A percentile compares a stretch with the other conserved stretches of the same genome.
Conservation (phyloP, 768 basidiomycete genomes). For the Pulveroboletus frians region DNA sequence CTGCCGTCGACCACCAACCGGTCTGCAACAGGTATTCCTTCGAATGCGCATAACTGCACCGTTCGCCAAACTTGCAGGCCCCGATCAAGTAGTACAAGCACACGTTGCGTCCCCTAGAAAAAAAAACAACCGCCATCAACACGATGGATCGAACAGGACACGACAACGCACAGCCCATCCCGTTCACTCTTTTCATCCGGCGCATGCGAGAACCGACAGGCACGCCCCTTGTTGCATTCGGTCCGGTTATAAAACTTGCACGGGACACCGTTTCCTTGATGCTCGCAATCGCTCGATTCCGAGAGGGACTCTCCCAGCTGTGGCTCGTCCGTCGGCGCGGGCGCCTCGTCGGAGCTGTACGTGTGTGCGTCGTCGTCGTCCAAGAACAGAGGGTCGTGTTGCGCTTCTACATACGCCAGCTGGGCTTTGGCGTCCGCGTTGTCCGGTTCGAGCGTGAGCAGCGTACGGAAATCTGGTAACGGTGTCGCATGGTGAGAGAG, state of each 20-base stretch:
- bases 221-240: constrained; percentile 39
- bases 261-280: constrained; percentile 46
- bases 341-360: constrained; percentile 14
- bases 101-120: constrained; percentile 53
- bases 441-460: too few species aligned
- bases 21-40: constrained; percentile 37
- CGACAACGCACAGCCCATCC: constrained; percentile 49
- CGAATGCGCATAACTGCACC: constrained; percentile 48
- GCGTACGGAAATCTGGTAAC: constrained; percentile 30
- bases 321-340: constrained; percentile 23
- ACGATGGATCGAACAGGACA: neutral
- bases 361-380: too few species aligned
- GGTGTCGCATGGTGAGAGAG: neutral
- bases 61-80: constrained; percentile 35
- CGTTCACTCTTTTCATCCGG: constrained; percentile 52
- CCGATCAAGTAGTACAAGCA: constrained; percentile 40
- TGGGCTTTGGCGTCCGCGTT: too few species aligned
- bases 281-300: constrained; percentile 51
- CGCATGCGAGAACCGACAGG: constrained; percentile 48
- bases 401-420: too few species aligned
- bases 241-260: constrained; percentile 56
- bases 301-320: constrained; percentile 39
- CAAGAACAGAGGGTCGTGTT: too few species aligned
- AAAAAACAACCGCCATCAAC: neutral
- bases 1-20: constrained; percentile 43